Base-by-base conservation (phyloP, 768 basidiomycete species). In the Xanthoconium purpureum region DNA sequence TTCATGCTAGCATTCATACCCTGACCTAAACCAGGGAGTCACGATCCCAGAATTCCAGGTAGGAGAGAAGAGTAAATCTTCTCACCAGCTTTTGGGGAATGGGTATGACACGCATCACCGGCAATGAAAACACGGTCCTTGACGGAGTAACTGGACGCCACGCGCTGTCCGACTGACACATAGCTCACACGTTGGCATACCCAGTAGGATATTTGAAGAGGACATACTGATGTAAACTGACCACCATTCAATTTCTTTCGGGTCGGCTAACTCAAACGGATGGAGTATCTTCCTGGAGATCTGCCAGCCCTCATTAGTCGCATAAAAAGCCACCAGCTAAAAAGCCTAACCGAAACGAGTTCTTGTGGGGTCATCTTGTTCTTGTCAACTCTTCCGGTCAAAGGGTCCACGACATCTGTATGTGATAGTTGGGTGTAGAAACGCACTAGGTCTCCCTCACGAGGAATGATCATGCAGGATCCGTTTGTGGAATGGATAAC, bases 81-180 rank as follows among this genome's bases (percentile, higher is more conserved):
- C 73, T 43, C 40, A 82, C 84, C 82, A 57, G 82, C 84, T 72
- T 86, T 86, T 0, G 84, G 83, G 0, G 81, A 24, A 24, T 24
- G 24, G 24, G 24, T 24, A 24, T 24, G 24, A 4, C 24, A 24
- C 24, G 24, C 24, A 85, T 89, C 88, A 0, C 89, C 89, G 3
- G 82, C 85, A 50, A 91, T 89, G 68, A 91, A 89, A 3, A 89
- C 78, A 0, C 89, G 80, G 2, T 87, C 78, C n/a, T 80, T 66
- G 2, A 78, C 72, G 20, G 82, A 24, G 24, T 24, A 24, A 24
- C 24, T 24, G 24, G 24, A 24, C 24, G 24, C 24, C 24, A 24
- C 24, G 14, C 88, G 81, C 65, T 90, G 89, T 1, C 88, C 87
- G 54, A 90, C 88, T 87, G 43, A 5, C 28, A 32, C 10, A 6